phyloP scores from a whole-genome alignment of 495 filamentous ascomycete genomes.

The Staphylotrichum longicolle region DNA sequence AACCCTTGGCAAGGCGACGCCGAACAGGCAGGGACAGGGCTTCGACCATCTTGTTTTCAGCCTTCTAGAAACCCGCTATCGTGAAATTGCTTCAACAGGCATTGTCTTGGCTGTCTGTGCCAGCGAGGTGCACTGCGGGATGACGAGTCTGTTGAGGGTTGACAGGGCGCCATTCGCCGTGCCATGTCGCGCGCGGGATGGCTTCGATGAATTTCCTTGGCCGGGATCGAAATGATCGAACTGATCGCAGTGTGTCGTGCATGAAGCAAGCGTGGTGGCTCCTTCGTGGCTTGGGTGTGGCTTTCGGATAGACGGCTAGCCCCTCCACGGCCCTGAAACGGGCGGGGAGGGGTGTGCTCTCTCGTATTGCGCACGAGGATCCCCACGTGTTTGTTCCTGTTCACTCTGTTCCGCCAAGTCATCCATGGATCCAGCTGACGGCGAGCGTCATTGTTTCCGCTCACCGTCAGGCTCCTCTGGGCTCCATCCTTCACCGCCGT shows the following conservation, averaged over 20 bases:
- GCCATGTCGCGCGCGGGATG: too few relatives aligned
- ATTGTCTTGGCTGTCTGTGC: constrained; percentile 17
- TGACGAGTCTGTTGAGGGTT: too few relatives aligned
- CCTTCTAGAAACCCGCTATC: constrained; percentile 13
- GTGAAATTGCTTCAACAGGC: not conserved
- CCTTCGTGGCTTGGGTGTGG: not conserved
- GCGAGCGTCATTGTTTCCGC: too few relatives aligned
- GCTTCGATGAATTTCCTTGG: not conserved
- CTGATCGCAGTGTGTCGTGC: not conserved
- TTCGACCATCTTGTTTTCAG: not conserved
- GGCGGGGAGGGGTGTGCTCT: not conserved
- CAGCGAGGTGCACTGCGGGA: too few relatives aligned
- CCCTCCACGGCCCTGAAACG: not conserved
- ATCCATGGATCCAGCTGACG: not conserved
- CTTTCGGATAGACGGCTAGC: constrained; percentile 14
- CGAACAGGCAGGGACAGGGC: constrained; percentile 8
- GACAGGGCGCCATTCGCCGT: too few relatives aligned
- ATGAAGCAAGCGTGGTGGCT: not conserved
- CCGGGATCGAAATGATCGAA: not conserved
- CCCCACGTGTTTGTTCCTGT: constrained; percentile 4
- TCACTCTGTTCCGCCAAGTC: not conserved
- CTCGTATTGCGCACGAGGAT: not conserved
- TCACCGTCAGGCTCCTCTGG: too few relatives aligned
- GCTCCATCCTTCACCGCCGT: constrained; percentile 9
- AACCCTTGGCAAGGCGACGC: constrained; percentile 2